Percentiles rank a stretch among this genome's conserved stretches.
Evolutionary conservation across 768 basidiomycete genomes (phyloP).

Genomic region (Mycena chlorophos): DNA sequence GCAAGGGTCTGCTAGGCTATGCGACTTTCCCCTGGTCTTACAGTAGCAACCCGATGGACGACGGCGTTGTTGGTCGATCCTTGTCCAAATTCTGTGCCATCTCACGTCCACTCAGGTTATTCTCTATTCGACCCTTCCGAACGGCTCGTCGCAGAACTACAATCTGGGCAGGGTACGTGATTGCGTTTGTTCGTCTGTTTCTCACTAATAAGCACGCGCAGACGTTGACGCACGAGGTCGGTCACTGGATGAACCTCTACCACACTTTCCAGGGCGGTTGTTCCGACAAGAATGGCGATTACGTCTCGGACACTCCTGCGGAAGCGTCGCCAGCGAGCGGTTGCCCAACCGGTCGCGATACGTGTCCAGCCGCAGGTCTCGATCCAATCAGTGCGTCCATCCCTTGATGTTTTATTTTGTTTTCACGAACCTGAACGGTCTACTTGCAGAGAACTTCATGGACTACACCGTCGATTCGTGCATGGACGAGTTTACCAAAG

Average conservation of each 20-base stretch:
- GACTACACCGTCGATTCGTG: conserved; percentile 35
- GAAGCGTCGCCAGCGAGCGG: conserved; percentile 29
- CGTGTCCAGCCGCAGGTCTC: conserved; percentile 28
- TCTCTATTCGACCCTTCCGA: conserved; percentile 38
- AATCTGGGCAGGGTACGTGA: conserved; percentile 36
- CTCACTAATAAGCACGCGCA: neutral
- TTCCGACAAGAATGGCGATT: conserved; percentile 24
- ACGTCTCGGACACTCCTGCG: conserved; percentile 31
- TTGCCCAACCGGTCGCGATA: conserved; percentile 29
- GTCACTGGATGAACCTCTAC: conserved; percentile 38
- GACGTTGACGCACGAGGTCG: conserved; percentile 36
- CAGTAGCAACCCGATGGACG: conserved; percentile 35
- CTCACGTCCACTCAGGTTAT: no score
- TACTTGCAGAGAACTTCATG: conserved; percentile 36
- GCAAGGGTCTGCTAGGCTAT: conserved; percentile 45
- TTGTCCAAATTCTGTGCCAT: no score
- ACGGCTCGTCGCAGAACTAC: conserved; percentile 41
- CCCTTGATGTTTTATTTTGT: no score
- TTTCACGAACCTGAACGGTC: neutral
- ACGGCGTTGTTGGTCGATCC: no score
- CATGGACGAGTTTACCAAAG: conserved; percentile 31
- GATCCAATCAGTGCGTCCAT: conserved; percentile 35
- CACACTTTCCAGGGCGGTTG: conserved; percentile 39
- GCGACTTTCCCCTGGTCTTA: conserved; percentile 49
- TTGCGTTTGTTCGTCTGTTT: neutral